Base-by-base conservation (phyloP, 441 rosid genomes). In the Raphanus hybrid region DNA sequence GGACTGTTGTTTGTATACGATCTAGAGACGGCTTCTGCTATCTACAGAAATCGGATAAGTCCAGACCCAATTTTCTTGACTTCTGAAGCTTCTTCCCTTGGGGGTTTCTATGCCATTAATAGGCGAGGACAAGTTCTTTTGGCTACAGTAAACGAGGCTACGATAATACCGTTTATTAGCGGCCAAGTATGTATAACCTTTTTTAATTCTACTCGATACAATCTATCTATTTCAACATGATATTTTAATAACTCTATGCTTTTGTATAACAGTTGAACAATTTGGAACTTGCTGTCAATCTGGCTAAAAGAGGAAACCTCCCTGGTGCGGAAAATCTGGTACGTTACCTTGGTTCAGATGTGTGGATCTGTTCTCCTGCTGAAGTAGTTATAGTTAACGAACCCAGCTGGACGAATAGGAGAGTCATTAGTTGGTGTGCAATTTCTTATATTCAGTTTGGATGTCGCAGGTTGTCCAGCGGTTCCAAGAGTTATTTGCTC, bases 311-410 rank as follows among this genome's bases (percentile, higher is more conserved):
- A 84, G 99, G 98, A 83, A 96, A 96, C 83, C 97, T 96, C 78
- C 98, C 97, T 75, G 98, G 98, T 80, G 99, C 99, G n/a, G 98
- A 96, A 82, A 95, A 92, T 82, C 87, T 96, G 91, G 99, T 91
- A 89, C 85, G 82, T 57, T 69, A 54, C 58, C 18, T 66, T 77
- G 59, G 72, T 37, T 74, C 64, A 71, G 79, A 72, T 73, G 41
- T 57, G 61, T 63, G 23, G 54, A 65, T 59, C 69, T 69, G 48
- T 77, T 58, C 12, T 50, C 61, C 63, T 69, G 57, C 58, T 50
- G 37, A 64, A 58, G 55, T 68, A 63, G 55, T 27, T 73, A 63
- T 54, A 43, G 74, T 54, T 67, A 64, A 14, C 45, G 3, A 75
- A 37, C 37, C 60, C 14, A 48, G 37, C 60, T 58, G 34, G 59